phyloP scores from a whole-genome alignment of 352 stramenopile species.

The Globisporangium echinulatum region DNA sequence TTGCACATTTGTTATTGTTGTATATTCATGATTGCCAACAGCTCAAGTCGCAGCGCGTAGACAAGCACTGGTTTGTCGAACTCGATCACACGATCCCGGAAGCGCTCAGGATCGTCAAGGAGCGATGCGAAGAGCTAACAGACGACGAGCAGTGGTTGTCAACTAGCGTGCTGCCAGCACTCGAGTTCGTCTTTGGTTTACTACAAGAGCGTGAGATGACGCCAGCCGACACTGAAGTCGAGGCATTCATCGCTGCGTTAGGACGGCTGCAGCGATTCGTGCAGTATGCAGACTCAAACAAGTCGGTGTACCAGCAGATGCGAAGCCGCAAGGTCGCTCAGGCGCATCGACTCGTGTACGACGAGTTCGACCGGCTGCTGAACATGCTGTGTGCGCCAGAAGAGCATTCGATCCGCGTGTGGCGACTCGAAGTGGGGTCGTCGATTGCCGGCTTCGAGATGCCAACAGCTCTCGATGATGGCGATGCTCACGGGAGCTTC shows the following conservation, averaged over 20 bases:
- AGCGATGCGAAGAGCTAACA: not conserved
- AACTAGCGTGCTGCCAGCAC: not conserved
- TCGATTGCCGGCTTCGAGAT: not conserved
- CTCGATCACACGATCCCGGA: not conserved
- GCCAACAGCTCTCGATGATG: not conserved
- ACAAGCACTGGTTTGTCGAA: constrained; percentile 2
- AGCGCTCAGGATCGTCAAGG: not conserved
- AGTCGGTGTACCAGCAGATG: not conserved
- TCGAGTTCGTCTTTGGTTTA: not conserved
- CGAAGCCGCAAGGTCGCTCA: not conserved
- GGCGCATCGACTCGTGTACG: constrained; percentile 6
- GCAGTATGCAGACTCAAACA: not conserved
- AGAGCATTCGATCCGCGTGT: not conserved
- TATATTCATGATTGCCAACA: too few relatives aligned
- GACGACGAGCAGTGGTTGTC: constrained; percentile 1
- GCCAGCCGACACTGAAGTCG: not conserved
- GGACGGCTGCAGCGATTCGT: not conserved
- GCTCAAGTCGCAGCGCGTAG: not conserved
- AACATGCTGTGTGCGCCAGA: not conserved
- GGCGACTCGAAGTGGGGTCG: not conserved
- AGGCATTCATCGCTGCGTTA: not conserved
- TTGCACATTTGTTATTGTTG: too few relatives aligned
- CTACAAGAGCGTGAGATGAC: not conserved
- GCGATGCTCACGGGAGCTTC: not conserved
- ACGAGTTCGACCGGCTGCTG: constrained; percentile 4